Evolutionary conservation across 306 rosid species (phyloP).

Genomic region (Vigna mungo): DNA sequence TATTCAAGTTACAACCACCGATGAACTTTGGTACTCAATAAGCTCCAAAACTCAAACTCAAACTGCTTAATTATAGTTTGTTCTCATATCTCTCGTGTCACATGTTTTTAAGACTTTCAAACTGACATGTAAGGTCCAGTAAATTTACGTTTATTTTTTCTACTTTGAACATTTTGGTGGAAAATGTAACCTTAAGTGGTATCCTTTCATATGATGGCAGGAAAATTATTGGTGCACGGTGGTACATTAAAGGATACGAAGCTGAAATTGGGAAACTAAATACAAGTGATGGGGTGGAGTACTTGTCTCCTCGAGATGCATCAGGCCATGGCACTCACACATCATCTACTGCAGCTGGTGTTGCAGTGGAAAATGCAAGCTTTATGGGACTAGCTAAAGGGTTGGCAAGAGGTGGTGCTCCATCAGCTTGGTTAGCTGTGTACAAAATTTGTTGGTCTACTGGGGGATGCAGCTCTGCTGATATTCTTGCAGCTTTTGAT

Average conservation of each 20-base stretch:
- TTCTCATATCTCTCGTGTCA: too few species aligned
- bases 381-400: slow-evolving; percentile 64
- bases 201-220: slow-evolving; percentile 43
- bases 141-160: not conserved
- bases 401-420: slow-evolving; percentile 73
- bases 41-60: too few species aligned
- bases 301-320: slow-evolving; percentile 64
- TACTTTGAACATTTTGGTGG: not conserved
- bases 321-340: slow-evolving; percentile 74
- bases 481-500: slow-evolving; percentile 72
- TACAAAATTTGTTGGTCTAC: slow-evolving; percentile 72
- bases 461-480: slow-evolving; percentile 67
- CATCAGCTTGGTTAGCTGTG: slow-evolving; percentile 61
- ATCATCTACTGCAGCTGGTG: slow-evolving; percentile 68
- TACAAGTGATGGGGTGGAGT: slow-evolving; percentile 51
- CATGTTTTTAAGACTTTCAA: too few species aligned
- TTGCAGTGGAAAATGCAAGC: slow-evolving; percentile 50
- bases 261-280: slow-evolving; percentile 65
- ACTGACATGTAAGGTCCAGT: too few species aligned
- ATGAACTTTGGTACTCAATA: too few species aligned
- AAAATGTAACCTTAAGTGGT: slow-evolving; percentile 2
- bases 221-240: slow-evolving; percentile 76
- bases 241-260: slow-evolving; percentile 73
- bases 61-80: too few species aligned
- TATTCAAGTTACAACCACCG: too few species aligned